A percentile compares a stretch with the other conserved stretches of the same genome.
Evolutionary conservation across 2,329 filamentous ascomycete species (phyloP).

Genomic region (Aspergillus felis): DNA sequence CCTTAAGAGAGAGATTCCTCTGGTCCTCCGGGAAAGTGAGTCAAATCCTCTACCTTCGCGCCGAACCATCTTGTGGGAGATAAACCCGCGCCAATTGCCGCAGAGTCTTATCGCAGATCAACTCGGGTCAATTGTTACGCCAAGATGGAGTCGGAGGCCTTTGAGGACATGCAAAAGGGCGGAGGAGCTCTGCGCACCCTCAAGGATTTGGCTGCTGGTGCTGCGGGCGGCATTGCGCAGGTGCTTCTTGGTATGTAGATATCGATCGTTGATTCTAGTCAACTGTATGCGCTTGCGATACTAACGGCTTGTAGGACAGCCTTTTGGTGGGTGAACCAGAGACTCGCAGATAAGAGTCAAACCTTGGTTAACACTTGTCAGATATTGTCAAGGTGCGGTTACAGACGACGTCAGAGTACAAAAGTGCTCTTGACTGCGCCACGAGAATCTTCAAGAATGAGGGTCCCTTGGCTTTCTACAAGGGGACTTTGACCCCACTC

Average conservation of each 20-base stretch:
- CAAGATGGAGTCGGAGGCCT: conserved; percentile 32
- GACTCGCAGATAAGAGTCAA: neutral
- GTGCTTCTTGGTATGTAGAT: conserved; percentile 75
- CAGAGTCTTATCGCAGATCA: neutral
- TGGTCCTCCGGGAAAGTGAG: neutral
- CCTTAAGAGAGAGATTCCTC: neutral
- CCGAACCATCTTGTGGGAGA: neutral
- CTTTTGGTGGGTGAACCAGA: conserved; percentile 52
- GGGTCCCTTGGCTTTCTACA: conserved; percentile 91
- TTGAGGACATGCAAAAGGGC: conserved; percentile 35
- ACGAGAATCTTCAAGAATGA: conserved; percentile 82
- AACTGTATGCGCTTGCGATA: neutral
- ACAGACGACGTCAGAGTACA: conserved; percentile 81
- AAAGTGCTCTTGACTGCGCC: conserved; percentile 74
- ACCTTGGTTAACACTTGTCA: conserved; percentile 26
- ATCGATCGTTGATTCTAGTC: neutral
- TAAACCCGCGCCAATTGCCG: conserved; percentile 1
- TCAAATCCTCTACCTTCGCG: neutral
- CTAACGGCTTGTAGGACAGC: conserved; percentile 52
- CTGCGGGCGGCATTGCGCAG: conserved; percentile 87
- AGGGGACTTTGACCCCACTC: conserved; percentile 90
- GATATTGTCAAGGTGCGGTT: conserved; percentile 98
- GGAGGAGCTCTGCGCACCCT: conserved; percentile 55
- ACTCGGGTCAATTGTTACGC: neutral
- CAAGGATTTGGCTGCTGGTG: conserved; percentile 90